Evolutionary conservation across 2,329 filamentous ascomycete genomes (phyloP).

Genomic region (Alternaria solani): DNA sequence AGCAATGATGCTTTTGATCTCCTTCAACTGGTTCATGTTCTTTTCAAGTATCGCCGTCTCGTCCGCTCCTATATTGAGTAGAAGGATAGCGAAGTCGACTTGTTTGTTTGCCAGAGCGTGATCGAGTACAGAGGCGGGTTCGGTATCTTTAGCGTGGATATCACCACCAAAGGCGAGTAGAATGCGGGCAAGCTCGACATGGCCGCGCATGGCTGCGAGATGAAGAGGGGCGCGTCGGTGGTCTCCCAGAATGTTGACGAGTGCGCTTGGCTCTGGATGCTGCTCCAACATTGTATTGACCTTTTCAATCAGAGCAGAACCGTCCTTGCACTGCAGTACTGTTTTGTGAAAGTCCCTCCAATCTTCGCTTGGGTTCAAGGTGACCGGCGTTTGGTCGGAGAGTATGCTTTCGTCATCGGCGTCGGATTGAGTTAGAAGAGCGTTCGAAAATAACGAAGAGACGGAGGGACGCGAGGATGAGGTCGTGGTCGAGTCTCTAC

Average conservation of each 20-base stretch:
- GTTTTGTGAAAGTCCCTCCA: constrained; percentile 27
- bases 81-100: constrained; percentile 18
- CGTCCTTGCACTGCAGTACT: constrained; percentile 8
- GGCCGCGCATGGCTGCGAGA: constrained; percentile 22
- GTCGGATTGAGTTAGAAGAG: neutral
- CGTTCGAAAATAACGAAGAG: constrained; percentile 11
- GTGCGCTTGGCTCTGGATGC: constrained; percentile 9
- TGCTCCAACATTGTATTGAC: constrained; percentile 14
- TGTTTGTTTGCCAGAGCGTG: constrained; percentile 21
- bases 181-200: constrained; percentile 18
- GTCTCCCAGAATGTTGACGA: constrained; percentile 20
- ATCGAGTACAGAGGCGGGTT: constrained; percentile 25
- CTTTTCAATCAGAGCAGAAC: neutral
- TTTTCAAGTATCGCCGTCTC: constrained; percentile 15
- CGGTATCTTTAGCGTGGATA: constrained; percentile 26
- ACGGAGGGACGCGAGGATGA: constrained; percentile 11
- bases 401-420: constrained; percentile 11
- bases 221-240: constrained; percentile 26
- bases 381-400: neutral
- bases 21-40: constrained; percentile 15
- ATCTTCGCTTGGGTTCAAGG: constrained; percentile 2
- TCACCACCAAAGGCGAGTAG: constrained; percentile 22
- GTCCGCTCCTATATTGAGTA: constrained; percentile 20
- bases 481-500: constrained; percentile 10
- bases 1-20: constrained; percentile 18